Evolutionary conservation across 2,329 filamentous ascomycete species (phyloP).

Genomic region (Paramyrothecium roridum): DNA sequence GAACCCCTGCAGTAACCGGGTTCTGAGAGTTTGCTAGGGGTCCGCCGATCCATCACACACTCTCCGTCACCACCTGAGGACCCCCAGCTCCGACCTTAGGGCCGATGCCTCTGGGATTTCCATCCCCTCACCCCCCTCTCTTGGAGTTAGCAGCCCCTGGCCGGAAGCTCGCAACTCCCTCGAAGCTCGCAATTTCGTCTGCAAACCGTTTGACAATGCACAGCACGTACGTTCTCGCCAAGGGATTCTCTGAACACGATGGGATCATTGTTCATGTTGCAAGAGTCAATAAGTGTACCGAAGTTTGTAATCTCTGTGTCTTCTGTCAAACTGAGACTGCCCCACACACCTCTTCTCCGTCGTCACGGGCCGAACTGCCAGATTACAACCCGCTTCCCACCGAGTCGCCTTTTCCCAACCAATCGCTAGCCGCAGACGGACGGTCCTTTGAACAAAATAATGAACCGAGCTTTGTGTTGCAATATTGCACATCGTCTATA

Average conservation of each 20-base stretch:
- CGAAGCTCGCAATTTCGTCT: no score
- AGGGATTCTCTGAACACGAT: no score
- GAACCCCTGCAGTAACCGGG: background rate
- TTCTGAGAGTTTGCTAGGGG: background rate
- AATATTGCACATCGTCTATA: background rate
- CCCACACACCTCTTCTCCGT: background rate
- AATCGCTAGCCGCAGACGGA: background rate
- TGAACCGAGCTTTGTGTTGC: background rate
- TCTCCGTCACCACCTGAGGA: background rate
- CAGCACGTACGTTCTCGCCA: no score
- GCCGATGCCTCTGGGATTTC: background rate
- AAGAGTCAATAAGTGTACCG: no score
- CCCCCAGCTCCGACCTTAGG: background rate
- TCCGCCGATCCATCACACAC: background rate
- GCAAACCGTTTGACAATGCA: no score
- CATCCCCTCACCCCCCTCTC: background rate
- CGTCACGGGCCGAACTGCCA: conserved; percentile 2
- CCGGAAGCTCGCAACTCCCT: no score
- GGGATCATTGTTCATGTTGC: no score
- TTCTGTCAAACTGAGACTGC: background rate
- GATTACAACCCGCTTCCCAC: background rate
- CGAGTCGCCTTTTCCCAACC: background rate
- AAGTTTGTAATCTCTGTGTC: no score
- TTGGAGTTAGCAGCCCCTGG: background rate
- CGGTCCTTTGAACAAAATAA: background rate